Base-by-base conservation (phyloP, 768 basidiomycete genomes). In the Serendipita sp. region DNA sequence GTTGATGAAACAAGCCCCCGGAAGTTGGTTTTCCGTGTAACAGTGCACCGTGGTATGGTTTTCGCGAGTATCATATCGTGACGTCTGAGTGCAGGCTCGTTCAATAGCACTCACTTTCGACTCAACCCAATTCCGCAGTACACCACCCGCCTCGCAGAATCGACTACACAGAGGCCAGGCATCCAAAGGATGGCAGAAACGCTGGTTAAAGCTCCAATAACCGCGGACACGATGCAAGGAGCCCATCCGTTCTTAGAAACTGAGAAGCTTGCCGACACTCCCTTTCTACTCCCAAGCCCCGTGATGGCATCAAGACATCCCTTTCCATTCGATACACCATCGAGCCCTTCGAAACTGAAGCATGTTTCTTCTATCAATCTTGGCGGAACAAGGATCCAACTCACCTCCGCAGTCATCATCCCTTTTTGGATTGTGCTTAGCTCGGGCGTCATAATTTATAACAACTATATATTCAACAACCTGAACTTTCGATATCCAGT, bases 391-490 rank as follows among this genome's bases (percentile, higher is more conserved):
- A 60, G 13, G 27, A 60, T 60, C n/a, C 55, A 33, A 60, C 55
- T 29, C 8, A 60, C 87, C 11, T 80, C 87, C 0, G 71, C 83
- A 0, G 75, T 80, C 64, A 88, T 93, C 70, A 90, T 96, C 64
- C 93, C 91, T 31, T 76, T 95, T 64, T 98, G 95, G 95, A 97
- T 96, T 70, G 75, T 83, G 18, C 85, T 95, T 69, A 88, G 85
- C 67, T 91, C 91, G 29, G 72, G 83, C 5, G 94, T 97, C 72
- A 97, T 97, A 75, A 84, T 96, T 65, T 96, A 97, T 83, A 96
- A 96, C 81, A 95, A 92, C 74, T 85, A 85, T 71, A 75, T 90
- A 69, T 91, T 89, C 79, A 88, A 88, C 74, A 81, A 80, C 50
- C 82, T 88, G 70, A 74, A 84, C 66, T 96, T 96, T 78, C 82